Percentiles rank a stretch among this genome's conserved stretches.
phyloP scores from a whole-genome alignment of 495 filamentous ascomycete species.

The Extremus antarcticus region DNA sequence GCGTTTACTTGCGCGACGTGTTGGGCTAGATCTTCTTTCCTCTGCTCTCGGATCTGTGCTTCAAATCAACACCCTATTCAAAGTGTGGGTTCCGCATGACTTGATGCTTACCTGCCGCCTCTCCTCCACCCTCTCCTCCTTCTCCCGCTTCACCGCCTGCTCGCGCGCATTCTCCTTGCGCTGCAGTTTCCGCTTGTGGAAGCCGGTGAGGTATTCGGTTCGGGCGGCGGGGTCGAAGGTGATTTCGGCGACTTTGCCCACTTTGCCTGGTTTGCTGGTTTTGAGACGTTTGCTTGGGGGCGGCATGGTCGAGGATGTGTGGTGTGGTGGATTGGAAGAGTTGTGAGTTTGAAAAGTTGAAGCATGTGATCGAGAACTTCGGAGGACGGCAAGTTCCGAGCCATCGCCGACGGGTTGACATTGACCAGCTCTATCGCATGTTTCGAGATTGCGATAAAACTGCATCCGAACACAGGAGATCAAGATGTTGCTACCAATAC shows the following conservation, averaged over 20 bases:
- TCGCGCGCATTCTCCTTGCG: conserved; percentile 75
- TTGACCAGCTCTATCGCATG: too few species aligned
- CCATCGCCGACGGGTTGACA: neutral
- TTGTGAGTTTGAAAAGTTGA: neutral
- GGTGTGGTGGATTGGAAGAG: neutral
- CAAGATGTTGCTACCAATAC: conserved; percentile 14
- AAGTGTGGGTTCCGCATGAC: too few species aligned
- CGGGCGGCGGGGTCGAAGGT: conserved; percentile 69
- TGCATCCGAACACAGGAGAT: neutral
- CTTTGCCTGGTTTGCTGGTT: conserved; percentile 51
- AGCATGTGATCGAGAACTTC: neutral
- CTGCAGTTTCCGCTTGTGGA: conserved; percentile 87
- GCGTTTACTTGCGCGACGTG: conserved; percentile 64
- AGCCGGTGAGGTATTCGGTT: conserved; percentile 81
- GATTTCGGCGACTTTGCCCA: conserved; percentile 53
- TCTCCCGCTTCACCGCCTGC: conserved; percentile 56
- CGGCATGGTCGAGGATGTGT: neutral
- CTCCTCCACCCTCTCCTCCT: conserved; percentile 58
- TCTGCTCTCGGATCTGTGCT: conserved; percentile 42
- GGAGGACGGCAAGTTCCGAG: neutral
- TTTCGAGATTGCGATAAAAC: too few species aligned
- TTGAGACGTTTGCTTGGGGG: conserved; percentile 30
- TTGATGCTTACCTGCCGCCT: conserved; percentile 53
- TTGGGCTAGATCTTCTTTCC: conserved; percentile 64
- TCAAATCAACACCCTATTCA: neutral